phyloP scores from a whole-genome alignment of 192 early-diverging fungal species.

The Coemansia furcata region DNA sequence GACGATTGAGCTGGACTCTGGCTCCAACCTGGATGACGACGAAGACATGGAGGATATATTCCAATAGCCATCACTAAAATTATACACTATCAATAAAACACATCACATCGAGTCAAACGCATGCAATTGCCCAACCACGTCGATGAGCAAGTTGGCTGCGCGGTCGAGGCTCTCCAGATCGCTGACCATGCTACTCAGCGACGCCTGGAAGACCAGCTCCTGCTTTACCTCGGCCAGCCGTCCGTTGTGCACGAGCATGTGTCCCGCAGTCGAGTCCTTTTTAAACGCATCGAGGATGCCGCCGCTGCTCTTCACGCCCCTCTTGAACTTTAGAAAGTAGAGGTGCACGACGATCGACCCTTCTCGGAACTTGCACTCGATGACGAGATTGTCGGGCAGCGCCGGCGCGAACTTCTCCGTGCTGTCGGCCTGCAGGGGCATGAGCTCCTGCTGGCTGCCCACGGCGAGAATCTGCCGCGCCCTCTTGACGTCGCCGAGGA shows the following conservation, averaged over 20 bases:
- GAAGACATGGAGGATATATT: slow-evolving; percentile 53
- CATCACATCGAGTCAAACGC: slow-evolving; percentile 23
- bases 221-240: slow-evolving; percentile 38
- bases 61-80: too few relatives aligned
- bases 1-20: slow-evolving; percentile 33
- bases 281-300: slow-evolving; percentile 43
- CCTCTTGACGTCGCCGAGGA: slow-evolving; percentile 18
- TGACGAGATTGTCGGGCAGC: slow-evolving; percentile 40
- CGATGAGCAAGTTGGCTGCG: slow-evolving; percentile 24
- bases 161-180: slow-evolving; percentile 16
- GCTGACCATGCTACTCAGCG: slow-evolving; percentile 4
- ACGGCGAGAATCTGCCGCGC: slow-evolving; percentile 15
- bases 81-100: background rate
- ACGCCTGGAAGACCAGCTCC: slow-evolving; percentile 27
- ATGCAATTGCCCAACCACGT: slow-evolving; percentile 40
- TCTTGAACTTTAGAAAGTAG: slow-evolving; percentile 38
- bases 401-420: slow-evolving; percentile 42
- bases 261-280: slow-evolving; percentile 29
- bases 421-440: slow-evolving; percentile 30
- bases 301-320: slow-evolving; percentile 25
- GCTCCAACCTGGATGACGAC: slow-evolving; percentile 43
- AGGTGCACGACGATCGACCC: slow-evolving; percentile 16
- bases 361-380: slow-evolving; percentile 32
- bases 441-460: slow-evolving; percentile 17
- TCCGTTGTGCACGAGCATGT: slow-evolving; percentile 39